Evolutionary conservation across 2,329 filamentous ascomycete species (phyloP), one percentile per base, ranked within the genome.

Genomic region (Trichophaea hybrida): DNA sequence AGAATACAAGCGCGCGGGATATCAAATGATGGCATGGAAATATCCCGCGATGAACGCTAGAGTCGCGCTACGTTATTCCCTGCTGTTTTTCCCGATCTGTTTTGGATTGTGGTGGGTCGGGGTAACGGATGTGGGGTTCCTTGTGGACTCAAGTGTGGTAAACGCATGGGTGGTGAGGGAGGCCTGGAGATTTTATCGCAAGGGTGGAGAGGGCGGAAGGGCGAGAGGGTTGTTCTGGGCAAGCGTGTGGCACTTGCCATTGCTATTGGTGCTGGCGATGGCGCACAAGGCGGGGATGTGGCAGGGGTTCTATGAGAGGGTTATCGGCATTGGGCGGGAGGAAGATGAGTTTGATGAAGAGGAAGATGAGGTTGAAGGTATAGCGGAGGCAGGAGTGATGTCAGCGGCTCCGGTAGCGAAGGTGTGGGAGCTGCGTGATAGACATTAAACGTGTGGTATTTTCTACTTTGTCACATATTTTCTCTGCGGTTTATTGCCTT

Each of bases 181-280:
- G 72, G 88, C 91, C 0, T 80, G 87, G 68, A 76, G 78, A 40
- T 96, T 97, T 74, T 95, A 86, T 84, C 80, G 78, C 64, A 75
- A 80, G 33, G 81, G 61, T 1, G 91, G 91, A 10, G 80, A 84
- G 63, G 83, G 84, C 67, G 90, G 90, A 1, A 88, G 80, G 15
- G 90, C 93, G 1, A 80, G 88, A 59, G 84, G 85, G 0, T 73
- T 98, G 56, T 98, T 98, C 72, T 98, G 93, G 93, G 90, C 93
- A 1, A 95, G 88, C 71, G 88, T 98, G 7, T 97, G 91, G 93
- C 90, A 96, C 74, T 72, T 98, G 52, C 93, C 93, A 0, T 85
- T 85, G 32, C 79, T 97, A 46, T 82, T 98, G 77, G 88, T 96
- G 51, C 75, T 96, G 62, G 91, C 89, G 2, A 84, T 97, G 72